phyloP scores from a whole-genome alignment of 495 filamentous ascomycete species.

The Entonaema liquescens region DNA sequence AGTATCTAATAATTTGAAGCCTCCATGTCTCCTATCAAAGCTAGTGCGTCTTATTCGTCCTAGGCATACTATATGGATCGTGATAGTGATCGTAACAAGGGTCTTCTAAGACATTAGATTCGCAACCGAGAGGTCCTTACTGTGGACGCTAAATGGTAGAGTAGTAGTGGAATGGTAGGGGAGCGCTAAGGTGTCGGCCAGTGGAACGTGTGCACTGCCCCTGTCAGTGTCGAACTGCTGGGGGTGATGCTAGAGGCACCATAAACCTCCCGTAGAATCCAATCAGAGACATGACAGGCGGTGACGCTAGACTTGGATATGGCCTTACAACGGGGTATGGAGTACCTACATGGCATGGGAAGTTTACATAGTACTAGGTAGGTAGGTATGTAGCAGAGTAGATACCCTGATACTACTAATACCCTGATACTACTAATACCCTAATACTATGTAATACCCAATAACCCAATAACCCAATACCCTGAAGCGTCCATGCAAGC shows the following conservation, averaged over 20 bases:
- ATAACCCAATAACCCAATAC: conserved; percentile 1
- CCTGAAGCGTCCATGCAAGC: conserved; percentile 32
- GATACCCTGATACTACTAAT: no score
- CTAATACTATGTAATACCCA: not conserved
- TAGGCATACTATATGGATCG: conserved; percentile 12
- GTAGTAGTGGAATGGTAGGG: conserved; percentile 28
- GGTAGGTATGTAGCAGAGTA: no score
- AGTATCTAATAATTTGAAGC: conserved; percentile 6
- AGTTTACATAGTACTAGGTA: not conserved
- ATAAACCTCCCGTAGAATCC: conserved; percentile 19
- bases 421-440: not conserved
- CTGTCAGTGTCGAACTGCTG: conserved; percentile 35
- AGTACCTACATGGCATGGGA: conserved; percentile 22
- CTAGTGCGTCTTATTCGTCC: conserved; percentile 28
- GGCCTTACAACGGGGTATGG: conserved; percentile 34
- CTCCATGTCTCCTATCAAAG: conserved; percentile 5
- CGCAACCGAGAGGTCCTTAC: conserved; percentile 22
- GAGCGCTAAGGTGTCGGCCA: conserved; percentile 36
- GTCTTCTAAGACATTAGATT: conserved; percentile 32
- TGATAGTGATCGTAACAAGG: conserved; percentile 35
- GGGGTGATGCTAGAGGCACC: conserved; percentile 26
- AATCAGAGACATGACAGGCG: conserved; percentile 32
- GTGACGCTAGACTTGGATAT: conserved; percentile 38
- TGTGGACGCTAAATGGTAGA: conserved; percentile 18
- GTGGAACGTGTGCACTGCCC: conserved; percentile 39